Base-by-base conservation (phyloP, 1,284 basidiomycete species). In the Ganoderma sinense region DNA sequence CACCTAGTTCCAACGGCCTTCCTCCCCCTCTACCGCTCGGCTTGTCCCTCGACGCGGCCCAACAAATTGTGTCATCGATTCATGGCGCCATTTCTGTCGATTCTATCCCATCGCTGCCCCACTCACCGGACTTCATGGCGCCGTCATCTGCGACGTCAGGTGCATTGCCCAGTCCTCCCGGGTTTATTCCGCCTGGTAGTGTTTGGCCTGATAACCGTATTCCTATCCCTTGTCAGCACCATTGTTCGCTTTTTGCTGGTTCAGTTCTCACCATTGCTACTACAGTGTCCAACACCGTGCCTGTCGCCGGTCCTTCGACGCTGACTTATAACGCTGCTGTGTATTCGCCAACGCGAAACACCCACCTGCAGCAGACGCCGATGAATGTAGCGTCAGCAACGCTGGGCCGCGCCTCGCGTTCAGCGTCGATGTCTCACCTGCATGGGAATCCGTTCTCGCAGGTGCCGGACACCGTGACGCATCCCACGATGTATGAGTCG, bases 401-500 rank as follows among this genome's bases (percentile, higher is more conserved):
- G 84, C 73, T 84, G 84, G 75, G 75, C 11, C 85, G 91, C 67
- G 84, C 89, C 79, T 89, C 88, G 58, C 87, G 90, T 62, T 92
- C 91, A 31, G 86, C 88, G 45, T 92, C 91, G 16, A 83, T 91
- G 66, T 89, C 83, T 40, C 82, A 80, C 67, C 72, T 77, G 68
- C 80, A 82, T 64, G 82, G 81, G 45, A 83, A 84, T 68, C 79
- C 85, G n/a, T 87, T 88, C 74, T 80, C 85, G 29, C 86, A 82
- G 69, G 80, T 80, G 61, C 76, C 82, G 40, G 77, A 82, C 26
- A 77, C 79, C 20, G 70, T 73, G 36, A 58, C 70, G 45, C 72
- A 73, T 60, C 72, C 72, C 20, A 73, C 72, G 29, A 73, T 73
- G 72, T 73, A 71, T 48, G 72, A 73, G 62, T 77, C 78, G n/a